Evolutionary conservation across 345 rosid genomes (phyloP).

Genomic region (Firmiana major): DNA sequence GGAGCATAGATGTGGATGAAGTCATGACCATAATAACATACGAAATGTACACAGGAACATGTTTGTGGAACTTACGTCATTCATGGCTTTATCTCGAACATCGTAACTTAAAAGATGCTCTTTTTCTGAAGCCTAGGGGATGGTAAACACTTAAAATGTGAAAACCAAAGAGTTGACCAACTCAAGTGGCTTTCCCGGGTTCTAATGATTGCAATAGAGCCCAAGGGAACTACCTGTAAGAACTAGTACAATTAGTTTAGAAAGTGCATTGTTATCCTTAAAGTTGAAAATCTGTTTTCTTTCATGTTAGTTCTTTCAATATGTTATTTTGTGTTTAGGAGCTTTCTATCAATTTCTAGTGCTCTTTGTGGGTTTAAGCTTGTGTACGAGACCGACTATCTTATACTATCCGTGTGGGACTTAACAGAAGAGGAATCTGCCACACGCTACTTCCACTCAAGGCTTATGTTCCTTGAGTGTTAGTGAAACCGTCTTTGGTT

Average conservation of each 20-base stretch:
- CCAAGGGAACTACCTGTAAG: neutral
- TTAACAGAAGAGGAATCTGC: neutral
- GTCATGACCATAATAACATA: neutral
- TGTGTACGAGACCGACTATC: neutral
- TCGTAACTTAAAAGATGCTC: neutral
- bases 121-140: neutral
- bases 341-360: neutral
- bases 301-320: neutral
- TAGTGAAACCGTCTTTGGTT: neutral
- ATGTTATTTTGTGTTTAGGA: neutral
- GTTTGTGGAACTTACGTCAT: neutral
- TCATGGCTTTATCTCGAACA: neutral
- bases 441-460: neutral
- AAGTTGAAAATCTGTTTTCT: neutral
- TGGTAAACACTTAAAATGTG: neutral
- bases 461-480: constrained; percentile 2
- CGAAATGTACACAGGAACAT: neutral
- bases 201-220: neutral
- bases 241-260: neutral
- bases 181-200: neutral
- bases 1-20: neutral
- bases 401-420: neutral
- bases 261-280: neutral
- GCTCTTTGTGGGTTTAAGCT: neutral
- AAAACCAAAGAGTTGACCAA: constrained; percentile 2